Percentiles rank a stretch among this genome's conserved stretches.
Conservation (phyloP, 2,329 filamentous ascomycete species). For the Ascocoryne sarcoides region DNA sequence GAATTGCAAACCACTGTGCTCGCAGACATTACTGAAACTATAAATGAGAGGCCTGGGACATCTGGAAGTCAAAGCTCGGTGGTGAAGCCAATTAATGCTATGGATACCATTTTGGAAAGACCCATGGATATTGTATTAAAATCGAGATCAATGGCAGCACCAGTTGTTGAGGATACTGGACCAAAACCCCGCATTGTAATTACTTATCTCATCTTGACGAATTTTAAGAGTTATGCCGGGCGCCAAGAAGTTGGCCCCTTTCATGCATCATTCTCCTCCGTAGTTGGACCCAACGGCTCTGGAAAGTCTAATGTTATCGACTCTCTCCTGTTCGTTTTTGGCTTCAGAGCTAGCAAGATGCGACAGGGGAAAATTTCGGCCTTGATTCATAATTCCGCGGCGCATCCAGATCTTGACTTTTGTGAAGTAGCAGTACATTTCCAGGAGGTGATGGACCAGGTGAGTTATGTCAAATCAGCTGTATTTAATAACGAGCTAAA, state of each 20-base stretch:
- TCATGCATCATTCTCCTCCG: conserved; percentile 93
- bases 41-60: conserved; percentile 51
- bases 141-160: conserved; percentile 61
- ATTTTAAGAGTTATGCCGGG: conserved; percentile 98
- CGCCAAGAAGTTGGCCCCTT: conserved; percentile 93
- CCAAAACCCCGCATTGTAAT: conserved; percentile 87
- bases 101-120: conserved; percentile 71
- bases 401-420: conserved; percentile 73
- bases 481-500: too few relatives aligned
- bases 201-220: conserved; percentile 81
- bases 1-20: conserved; percentile 50
- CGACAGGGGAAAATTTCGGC: conserved; percentile 97
- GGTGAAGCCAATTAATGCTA: conserved; percentile 59
- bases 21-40: conserved; percentile 62
- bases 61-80: conserved; percentile 41
- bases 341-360: conserved; percentile 98
- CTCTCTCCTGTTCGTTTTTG: conserved; percentile 96
- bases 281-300: conserved; percentile 95
- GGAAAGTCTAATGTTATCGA: conserved; percentile 99
- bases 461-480: too few relatives aligned
- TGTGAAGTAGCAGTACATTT: conserved; percentile 98
- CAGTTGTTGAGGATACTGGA: conserved; percentile 62
- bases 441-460: conserved; percentile 83
- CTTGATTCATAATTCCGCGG: conserved; percentile 91
- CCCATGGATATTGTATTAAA: conserved; percentile 93